Evolutionary conservation across 345 rosid species (phyloP), one percentile per base, ranked within the genome.

Genomic region (Excoecaria agallocha): DNA sequence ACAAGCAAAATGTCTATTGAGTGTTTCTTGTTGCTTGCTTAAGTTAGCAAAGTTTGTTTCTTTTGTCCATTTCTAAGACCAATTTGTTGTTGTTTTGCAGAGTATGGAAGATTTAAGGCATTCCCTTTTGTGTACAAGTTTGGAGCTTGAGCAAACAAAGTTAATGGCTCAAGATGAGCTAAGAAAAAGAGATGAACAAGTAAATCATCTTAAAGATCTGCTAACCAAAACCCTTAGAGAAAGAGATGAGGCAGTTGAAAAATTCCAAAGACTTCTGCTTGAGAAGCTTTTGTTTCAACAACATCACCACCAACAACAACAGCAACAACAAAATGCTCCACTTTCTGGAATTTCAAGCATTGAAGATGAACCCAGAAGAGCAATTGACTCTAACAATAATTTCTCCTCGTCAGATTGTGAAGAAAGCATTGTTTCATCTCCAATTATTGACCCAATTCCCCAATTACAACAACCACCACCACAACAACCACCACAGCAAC

Each of bases 351-450:
- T 88, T 76, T 94, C 97, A 43, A 87, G 96, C 90, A 84, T 92
- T 66, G 99, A 94, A 76, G 94, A 92, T 58, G 99, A 93, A 72
- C 94, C 89, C 54, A 77, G 89, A 75, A 85, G 84, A 78, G 85
- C 87, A 75, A 84, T 84, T 48, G 90, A 88, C 79, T 86, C 93
- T 70, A 78, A 84, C 87, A 92, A 92, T 76, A 90, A 92, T 52
- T 86, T 92, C 82, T 91, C 98, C 0, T 88, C 93, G 10, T 91
- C 98, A 1, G 99, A 95, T 68, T 89, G 98, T 61, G 98, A 90
- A 58, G 97, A 93, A 74, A 93, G 96, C 90, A 86, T 89, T 49
- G 91, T 94, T 73, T 94, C 98, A 4, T 90, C 96, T 12, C 89
- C 92, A 5, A 82, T 80, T 48, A 75, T 77, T 66, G 86, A 88